These are phyloP conservation scores for Atkinsonella texensis DNA, from an alignment of 2,329 filamentous ascomycete species.

Conservation along the genomic window DNA sequence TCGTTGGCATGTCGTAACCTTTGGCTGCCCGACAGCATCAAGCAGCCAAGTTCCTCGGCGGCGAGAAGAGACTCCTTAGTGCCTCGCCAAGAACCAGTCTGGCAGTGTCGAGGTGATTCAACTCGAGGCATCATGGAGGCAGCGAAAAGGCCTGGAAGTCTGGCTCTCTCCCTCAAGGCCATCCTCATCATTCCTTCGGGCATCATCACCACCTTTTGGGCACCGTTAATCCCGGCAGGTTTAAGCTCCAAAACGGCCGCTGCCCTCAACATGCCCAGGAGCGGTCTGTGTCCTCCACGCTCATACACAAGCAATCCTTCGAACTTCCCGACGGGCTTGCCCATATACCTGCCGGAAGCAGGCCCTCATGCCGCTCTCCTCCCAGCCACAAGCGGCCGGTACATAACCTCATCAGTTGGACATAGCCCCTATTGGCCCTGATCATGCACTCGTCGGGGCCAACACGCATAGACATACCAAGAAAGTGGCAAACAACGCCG, in stretches of 20 bases:
- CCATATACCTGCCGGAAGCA: constrained; percentile 12
- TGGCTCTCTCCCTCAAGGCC: constrained; percentile 24
- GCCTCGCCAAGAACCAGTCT: constrained; percentile 36
- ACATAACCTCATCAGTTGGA: constrained; percentile 27
- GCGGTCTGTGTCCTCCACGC: constrained; percentile 12
- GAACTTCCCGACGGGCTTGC: constrained; percentile 11
- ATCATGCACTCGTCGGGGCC: constrained; percentile 36
- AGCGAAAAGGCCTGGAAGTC: constrained; percentile 25
- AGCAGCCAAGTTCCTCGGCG: constrained; percentile 12
- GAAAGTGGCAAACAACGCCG: constrained; percentile 28
- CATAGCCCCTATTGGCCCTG: constrained; percentile 40
- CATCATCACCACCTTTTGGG: constrained; percentile 20
- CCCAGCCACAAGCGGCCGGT: constrained; percentile 11
- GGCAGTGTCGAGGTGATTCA: constrained; percentile 31
- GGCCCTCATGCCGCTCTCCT: constrained; percentile 17
- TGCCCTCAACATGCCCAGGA: constrained; percentile 28
- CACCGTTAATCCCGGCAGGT: constrained; percentile 24
- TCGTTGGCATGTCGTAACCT: constrained; percentile 31
- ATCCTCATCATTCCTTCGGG: constrained; percentile 17
- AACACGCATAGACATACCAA: constrained; percentile 36
- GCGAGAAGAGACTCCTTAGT: constrained; percentile 33
- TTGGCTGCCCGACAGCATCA: constrained; percentile 28
- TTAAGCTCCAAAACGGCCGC: constrained; percentile 25
- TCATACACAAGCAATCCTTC: constrained; percentile 15
- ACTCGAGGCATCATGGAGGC: constrained; percentile 28